Base-by-base conservation (phyloP, 164 flowering plant genomes). In the Malania oleifera region DNA sequence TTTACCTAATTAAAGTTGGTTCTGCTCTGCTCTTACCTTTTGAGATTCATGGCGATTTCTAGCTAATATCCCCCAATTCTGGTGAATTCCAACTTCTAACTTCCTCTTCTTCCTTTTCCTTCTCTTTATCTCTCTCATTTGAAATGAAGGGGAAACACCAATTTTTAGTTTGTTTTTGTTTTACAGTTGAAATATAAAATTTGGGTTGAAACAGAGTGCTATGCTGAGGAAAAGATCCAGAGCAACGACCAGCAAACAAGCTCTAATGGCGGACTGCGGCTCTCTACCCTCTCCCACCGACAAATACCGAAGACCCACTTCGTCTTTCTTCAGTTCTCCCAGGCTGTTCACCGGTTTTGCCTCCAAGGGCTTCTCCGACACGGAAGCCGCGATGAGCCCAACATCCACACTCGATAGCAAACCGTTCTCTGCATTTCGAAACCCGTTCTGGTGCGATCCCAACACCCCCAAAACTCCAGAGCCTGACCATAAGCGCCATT, bases 381-480 rank as follows among this genome's bases (percentile, higher is more conserved):
- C 71, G 35, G 91, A 89, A 23, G 53, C 77, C 31, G 52, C 69
- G 24, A 79, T 67, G 74, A 90, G 97, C 65, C 97, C 95, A 23
- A 90, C 92, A 74, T 87, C 97, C 29, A 85, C 75, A 0, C 85
- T 90, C 6, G 95, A 90, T 41, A 59, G 51, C 62, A 83, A 79
- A 50, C 79, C 82, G 0, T 83, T 85, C 65, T 75, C 77, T 23
- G 67, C 56, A 18, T 44, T 82, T 25, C 75, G 46, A 52, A 80
- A 59, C 62, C 75, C 86, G 12, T 81, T 78, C 43, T 68, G 70
- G 64, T 60, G 70, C 37, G 79, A 76, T 26, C 44, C 66, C 39
- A 60, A 43, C 52, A 46, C 56, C 15, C 68, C 71, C 39, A 78
- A 66, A 63, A 37, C 74, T 47, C 58, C 76, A 14, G 80, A 75